phyloP scores from a whole-genome alignment of 1,284 basidiomycete genomes.

The Singerocomus rubriflavus region DNA sequence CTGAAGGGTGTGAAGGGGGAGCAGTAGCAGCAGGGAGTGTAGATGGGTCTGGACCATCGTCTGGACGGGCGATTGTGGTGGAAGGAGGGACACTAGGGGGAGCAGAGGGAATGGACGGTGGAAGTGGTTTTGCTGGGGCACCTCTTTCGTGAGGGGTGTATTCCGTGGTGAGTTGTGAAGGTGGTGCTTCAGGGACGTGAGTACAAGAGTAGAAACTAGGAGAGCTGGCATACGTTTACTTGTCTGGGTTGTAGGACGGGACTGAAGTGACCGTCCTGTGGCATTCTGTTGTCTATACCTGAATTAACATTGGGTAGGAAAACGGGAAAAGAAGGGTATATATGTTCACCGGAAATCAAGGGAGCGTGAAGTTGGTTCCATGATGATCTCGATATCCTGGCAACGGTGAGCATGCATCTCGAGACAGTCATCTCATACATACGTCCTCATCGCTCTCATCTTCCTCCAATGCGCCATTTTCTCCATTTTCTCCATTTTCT shows the following conservation, averaged over 20 bases:
- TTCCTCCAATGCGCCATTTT: constrained; percentile 30
- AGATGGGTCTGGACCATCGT: constrained; percentile 59
- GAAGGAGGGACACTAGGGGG: constrained; percentile 20
- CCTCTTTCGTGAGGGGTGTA: constrained; percentile 84
- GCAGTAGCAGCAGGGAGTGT: constrained; percentile 62
- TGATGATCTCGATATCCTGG: constrained; percentile 78
- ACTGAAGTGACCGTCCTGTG: constrained; percentile 19
- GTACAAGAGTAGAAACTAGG: background rate
- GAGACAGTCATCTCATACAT: constrained; percentile 16
- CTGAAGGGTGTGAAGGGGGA: constrained; percentile 71
- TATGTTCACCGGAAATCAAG: constrained; percentile 65
- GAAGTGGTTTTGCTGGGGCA: constrained; percentile 25
- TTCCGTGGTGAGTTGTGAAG: constrained; percentile 79
- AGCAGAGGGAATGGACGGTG: constrained; percentile 24
- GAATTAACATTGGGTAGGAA: constrained; percentile 1
- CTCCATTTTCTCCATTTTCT: constrained; percentile 32
- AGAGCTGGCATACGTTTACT: constrained; percentile 31
- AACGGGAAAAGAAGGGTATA: background rate
- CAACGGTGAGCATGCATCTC: constrained; percentile 2
- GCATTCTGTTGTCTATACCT: constrained; percentile 31
- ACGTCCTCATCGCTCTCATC: constrained; percentile 46
- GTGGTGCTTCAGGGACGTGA: constrained; percentile 30
- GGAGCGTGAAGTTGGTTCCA: constrained; percentile 66
- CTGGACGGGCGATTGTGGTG: constrained; percentile 28
- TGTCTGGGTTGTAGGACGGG: constrained; percentile 28